Evolutionary conservation across 164 flowering plant genomes (phyloP).

Genomic region (Aristolochia fimbriata): DNA sequence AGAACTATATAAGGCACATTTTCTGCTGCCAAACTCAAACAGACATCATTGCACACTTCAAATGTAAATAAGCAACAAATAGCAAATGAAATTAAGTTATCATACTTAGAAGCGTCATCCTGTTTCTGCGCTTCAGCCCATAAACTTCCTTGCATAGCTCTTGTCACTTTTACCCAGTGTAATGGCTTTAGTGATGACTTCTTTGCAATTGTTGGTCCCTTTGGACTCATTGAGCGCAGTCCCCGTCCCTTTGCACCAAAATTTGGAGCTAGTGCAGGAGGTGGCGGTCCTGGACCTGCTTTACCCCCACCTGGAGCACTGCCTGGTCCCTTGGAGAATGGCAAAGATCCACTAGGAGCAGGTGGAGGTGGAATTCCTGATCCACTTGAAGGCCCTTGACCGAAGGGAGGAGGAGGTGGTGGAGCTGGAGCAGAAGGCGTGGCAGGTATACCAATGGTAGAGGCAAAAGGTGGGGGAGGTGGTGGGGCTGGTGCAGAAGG

Average conservation of each 20-base stretch:
- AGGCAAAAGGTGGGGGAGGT: conserved; percentile 14
- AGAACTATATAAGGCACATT: background rate
- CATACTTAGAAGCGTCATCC: conserved; percentile 66
- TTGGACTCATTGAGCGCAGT: conserved; percentile 34
- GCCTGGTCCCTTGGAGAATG: conserved; percentile 17
- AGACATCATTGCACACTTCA: no score
- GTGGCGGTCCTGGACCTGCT: conserved; percentile 20
- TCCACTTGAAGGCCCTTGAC: conserved; percentile 13
- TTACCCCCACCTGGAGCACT: conserved; percentile 13
- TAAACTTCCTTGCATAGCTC: conserved; percentile 83
- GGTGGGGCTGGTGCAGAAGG: conserved; percentile 12
- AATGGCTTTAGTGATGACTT: conserved; percentile 55
- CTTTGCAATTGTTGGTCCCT: conserved; percentile 24
- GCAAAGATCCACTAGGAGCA: conserved; percentile 17
- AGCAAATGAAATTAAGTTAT: background rate
- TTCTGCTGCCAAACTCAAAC: no score
- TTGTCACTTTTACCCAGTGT: conserved; percentile 85
- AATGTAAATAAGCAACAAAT: background rate
- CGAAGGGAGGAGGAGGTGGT: conserved; percentile 12
- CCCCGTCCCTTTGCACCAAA: conserved; percentile 32
- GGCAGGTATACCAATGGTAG: conserved; percentile 1
- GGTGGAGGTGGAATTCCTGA: conserved; percentile 53
- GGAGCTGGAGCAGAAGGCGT: conserved; percentile 18
- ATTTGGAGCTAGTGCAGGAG: conserved; percentile 34
- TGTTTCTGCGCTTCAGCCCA: conserved; percentile 88